Conservation (phyloP, 768 basidiomycete species). For the Kwoniella bestiolae region DNA sequence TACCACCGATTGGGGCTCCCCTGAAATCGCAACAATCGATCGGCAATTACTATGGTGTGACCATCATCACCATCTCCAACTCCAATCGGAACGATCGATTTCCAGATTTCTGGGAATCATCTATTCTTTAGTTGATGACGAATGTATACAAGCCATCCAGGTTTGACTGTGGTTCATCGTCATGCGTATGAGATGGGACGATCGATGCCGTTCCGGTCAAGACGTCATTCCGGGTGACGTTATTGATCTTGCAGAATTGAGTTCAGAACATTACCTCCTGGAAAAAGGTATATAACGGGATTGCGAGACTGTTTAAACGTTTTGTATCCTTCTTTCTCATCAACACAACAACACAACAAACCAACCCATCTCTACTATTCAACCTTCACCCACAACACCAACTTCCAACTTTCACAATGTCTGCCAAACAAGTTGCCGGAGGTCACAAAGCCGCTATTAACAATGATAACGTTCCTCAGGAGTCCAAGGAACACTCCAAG, state of each 20-base stretch:
- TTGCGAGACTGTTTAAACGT: too few relatives aligned
- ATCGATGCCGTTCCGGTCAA: neutral
- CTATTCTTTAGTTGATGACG: neutral
- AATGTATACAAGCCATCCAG: constrained; percentile 6
- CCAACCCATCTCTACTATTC: neutral
- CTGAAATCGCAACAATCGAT: constrained; percentile 3
- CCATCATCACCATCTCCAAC: too few relatives aligned
- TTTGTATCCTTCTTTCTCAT: neutral
- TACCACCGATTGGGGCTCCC: neutral
- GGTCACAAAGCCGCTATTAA: constrained; percentile 46
- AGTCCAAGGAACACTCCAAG: constrained; percentile 45
- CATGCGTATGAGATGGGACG: neutral
- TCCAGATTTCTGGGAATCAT: neutral
- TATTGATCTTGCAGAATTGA: neutral
- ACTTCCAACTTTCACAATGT: constrained; percentile 22
- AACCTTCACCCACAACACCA: constrained; percentile 9
- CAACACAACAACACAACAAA: constrained; percentile 2
- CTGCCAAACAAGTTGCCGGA: constrained; percentile 38
- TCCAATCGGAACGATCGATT: constrained; percentile 1
- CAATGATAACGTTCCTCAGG: constrained; percentile 37
- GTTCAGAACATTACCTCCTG: neutral
- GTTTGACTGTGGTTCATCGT: neutral
- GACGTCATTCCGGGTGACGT: neutral
- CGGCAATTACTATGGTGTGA: neutral
- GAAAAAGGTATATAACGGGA: constrained; percentile 22